These are phyloP conservation scores for Chytriomyces sp. DNA, from an alignment of 192 early-diverging fungal species.

Conservation along the genomic window DNA sequence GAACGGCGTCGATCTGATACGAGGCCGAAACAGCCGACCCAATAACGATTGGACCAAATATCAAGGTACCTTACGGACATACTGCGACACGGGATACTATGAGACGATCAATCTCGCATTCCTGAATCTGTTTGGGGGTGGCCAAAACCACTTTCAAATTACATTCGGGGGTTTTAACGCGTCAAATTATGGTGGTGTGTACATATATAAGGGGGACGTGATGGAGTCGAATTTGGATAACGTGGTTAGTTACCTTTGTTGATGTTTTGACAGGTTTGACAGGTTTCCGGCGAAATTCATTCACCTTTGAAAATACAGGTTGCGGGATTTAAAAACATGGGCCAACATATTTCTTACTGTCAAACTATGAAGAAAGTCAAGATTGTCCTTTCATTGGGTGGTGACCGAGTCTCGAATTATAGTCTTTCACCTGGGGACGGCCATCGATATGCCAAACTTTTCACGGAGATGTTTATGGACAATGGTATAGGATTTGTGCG, in stretches of 20 bases:
- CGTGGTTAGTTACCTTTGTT: too few relatives aligned
- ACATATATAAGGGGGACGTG: not conserved
- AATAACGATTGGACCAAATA: not conserved
- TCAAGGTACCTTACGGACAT: not conserved
- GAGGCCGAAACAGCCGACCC: not conserved
- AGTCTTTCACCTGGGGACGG: not conserved
- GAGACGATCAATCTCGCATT: conserved; percentile 13
- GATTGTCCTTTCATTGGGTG: conserved; percentile 33
- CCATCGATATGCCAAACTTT: not conserved
- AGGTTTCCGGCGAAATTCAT: too few relatives aligned
- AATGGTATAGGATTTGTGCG: not conserved
- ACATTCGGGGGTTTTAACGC: conserved; percentile 2
- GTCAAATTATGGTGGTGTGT: not conserved
- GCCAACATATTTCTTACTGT: conserved; percentile 28
- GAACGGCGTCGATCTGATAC: not conserved
- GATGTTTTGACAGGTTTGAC: too few relatives aligned
- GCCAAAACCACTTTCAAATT: not conserved
- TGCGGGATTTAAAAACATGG: conserved; percentile 22
- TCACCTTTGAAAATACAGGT: too few relatives aligned
- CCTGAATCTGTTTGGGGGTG: conserved; percentile 8
- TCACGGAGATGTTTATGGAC: not conserved
- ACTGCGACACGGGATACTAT: not conserved
- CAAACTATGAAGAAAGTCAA: conserved; percentile 29
- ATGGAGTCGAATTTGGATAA: not conserved
- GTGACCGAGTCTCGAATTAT: not conserved